A percentile compares a stretch with the other conserved stretches of the same genome.
phyloP scores from a whole-genome alignment of 306 rosid species.

The Gynostemma pentaphyllum region DNA sequence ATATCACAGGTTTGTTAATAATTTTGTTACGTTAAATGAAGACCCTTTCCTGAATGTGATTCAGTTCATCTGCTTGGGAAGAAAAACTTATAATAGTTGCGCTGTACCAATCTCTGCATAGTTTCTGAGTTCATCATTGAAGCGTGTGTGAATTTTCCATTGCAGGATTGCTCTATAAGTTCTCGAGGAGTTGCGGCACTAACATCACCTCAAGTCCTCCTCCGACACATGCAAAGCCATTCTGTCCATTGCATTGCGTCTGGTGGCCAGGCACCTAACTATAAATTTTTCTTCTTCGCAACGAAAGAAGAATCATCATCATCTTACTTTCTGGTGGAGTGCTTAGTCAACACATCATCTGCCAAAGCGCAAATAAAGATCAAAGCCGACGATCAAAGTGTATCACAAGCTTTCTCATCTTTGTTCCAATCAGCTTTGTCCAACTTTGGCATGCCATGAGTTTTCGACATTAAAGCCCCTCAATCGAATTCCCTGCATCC shows the following conservation, averaged over 20 bases:
- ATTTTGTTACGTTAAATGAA: slow-evolving; percentile 10
- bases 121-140: background rate
- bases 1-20: slow-evolving; percentile 54
- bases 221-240: slow-evolving; percentile 79
- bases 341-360: slow-evolving; percentile 72
- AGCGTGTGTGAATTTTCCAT: background rate
- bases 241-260: slow-evolving; percentile 88
- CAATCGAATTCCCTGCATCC: background rate
- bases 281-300: slow-evolving; percentile 95
- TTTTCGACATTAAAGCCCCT: background rate
- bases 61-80: background rate
- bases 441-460: slow-evolving; percentile 56
- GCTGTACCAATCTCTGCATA: background rate
- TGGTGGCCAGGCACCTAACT: slow-evolving; percentile 86
- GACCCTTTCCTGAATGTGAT: slow-evolving; percentile 1
- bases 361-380: slow-evolving; percentile 80
- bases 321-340: slow-evolving; percentile 81
- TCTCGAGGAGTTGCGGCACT: slow-evolving; percentile 61
- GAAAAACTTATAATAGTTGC: slow-evolving; percentile 1
- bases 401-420: slow-evolving; percentile 54
- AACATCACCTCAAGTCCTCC: slow-evolving; percentile 53
- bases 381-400: slow-evolving; percentile 79
- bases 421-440: slow-evolving; percentile 83
- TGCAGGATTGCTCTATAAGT: slow-evolving; percentile 61
- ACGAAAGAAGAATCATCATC: slow-evolving; percentile 62